Base-by-base conservation (phyloP, 306 rosid species). In the Medicago ruthenica region DNA sequence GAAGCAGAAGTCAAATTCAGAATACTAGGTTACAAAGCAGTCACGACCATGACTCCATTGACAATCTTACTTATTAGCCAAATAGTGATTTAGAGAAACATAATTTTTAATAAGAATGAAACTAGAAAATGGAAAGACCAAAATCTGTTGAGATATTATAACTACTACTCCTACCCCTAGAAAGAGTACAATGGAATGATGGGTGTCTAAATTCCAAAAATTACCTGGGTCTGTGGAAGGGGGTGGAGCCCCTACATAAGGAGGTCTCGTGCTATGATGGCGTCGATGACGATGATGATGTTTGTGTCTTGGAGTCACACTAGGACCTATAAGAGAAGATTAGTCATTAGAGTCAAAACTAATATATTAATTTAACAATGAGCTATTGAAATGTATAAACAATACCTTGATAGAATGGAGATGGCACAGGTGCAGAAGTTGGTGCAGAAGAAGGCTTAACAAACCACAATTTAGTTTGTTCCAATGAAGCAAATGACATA, bases 191-290 rank as follows among this genome's bases (percentile, higher is more conserved):
- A 31, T 9, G 51, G 44, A 31, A 36, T 44, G 65, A 68, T 61
- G 53, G 54, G 22, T 20, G 9, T 74, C 53, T 78, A 72, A 50
- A 66, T 67, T 67, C 27, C 51, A 37, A 40, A 85, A 70, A 7
- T 67, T 85, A 89, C 98, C 97, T 82, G 85, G 87, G 78, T 85
- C 90, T 70, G 83, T 82, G 54, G 94, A 80, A 50, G 98, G 97
- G 16, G 96, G 78, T 71, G 96, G 91, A 70, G 98, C 91, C 80
- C 62, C 75, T 20, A 71, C 62, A 74, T 39, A 79, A 66, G 94
- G 85, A 66, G 94, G 86, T 72, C 83, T 85, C 71, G 15, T 78
- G 69, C 39, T 86, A 66, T 70, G 92, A 62, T 64, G 91, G 69
- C 6, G 95, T 66, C 27, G 92, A 34, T 24, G 90, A 59, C 16